These are phyloP conservation scores for Penicillium concentricum DNA, from an alignment of 2,329 filamentous ascomycete genomes.

Conservation along the genomic window DNA sequence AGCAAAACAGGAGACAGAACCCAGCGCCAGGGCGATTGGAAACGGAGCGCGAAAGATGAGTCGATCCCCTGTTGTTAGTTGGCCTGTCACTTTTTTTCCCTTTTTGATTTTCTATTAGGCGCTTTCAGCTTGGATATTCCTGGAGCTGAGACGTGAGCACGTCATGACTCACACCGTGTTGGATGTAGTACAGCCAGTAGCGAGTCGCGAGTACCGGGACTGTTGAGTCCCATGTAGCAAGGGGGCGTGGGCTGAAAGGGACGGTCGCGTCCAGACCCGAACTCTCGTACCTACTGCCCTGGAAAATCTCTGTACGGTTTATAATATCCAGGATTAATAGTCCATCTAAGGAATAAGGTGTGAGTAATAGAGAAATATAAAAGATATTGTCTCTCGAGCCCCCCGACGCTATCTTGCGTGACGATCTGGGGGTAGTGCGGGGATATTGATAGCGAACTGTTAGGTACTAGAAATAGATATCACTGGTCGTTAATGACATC, in stretches of 20 bases:
- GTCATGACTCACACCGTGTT: conserved; percentile 18
- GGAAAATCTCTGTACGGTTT: not conserved
- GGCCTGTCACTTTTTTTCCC: not conserved
- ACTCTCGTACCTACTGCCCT: not conserved
- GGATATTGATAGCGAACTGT: not conserved
- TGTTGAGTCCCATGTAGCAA: not conserved
- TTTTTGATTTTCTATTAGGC: not conserved
- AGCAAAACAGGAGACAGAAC: not conserved
- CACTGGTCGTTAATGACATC: not conserved
- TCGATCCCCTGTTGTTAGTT: not conserved
- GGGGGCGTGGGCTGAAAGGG: not conserved
- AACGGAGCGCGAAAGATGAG: conserved; percentile 11
- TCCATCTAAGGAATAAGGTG: too few relatives aligned
- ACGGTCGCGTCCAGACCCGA: not conserved
- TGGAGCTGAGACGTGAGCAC: conserved; percentile 8
- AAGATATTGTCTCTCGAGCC: not conserved
- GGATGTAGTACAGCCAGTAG: conserved; percentile 1
- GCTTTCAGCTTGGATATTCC: not conserved
- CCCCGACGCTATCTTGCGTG: conserved; percentile 1
- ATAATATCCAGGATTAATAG: not conserved
- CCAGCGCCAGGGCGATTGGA: conserved; percentile 9
- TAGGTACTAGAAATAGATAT: not conserved
- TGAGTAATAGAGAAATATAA: conserved; percentile 1
- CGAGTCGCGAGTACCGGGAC: not conserved
- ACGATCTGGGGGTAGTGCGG: not conserved